Evolutionary conservation across 2,329 filamentous ascomycete species (phyloP), one percentile per base, ranked within the genome.

Genomic region (Sporothrix pseudoabietina): DNA sequence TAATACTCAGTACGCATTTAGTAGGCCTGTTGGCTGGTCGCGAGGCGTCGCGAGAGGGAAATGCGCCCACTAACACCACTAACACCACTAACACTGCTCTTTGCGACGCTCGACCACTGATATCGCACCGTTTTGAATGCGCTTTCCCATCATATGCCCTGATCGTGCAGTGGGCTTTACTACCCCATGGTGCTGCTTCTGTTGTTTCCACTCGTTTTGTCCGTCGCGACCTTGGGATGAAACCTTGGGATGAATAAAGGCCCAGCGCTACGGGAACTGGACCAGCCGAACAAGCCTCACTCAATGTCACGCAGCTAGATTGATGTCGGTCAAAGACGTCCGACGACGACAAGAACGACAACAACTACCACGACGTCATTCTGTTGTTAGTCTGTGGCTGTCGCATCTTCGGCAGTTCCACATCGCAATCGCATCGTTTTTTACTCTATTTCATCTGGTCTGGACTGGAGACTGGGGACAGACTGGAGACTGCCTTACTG

Each of bases 161-260:
- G 54, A 30, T 7, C 4, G 4, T 14, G 41, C 41, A 14, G 41
- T 44, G 41, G 14, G 44, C 44, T 19, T 4, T 19, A 49, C 44
- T 26, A 26, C 26, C 26, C 26, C 26, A 26, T 26, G 26, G 19
- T 49, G 44, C 14, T 16, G 44, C 19, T 49, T 49, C 44, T 26
- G 44, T 49, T 49, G 44, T 49, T 19, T 49, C 44, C 44, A 49
- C 14, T 35, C 35, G 26, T 26, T 26, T 26, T 32, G 55, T 59
- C 16, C 6, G 26, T 32, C 30, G 30, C 30, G 30, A 19, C 7
- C 55, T 35, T 35, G 55, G 55, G 55, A 59, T 59, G 55, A 59
- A 59, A 19, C 7, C 55, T 35, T 35, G 55, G 55, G 55, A 59
- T 59, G 55, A 59, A 59, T 59, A 59, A 59, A 59, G 44, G 26